Base-by-base conservation (phyloP, 257 asterid species). In the Solanum chmielewskii region DNA sequence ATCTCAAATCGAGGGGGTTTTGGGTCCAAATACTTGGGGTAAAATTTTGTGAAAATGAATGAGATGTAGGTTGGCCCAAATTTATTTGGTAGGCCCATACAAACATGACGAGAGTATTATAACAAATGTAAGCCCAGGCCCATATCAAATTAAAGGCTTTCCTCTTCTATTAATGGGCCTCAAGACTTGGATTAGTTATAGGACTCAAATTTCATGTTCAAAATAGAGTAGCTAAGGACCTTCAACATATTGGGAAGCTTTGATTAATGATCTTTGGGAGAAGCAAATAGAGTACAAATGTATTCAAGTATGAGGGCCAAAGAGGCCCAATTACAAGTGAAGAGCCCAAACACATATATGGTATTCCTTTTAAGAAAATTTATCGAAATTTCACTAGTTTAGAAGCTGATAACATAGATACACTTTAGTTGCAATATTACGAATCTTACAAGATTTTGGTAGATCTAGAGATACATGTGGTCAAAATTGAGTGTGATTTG, bases 401-500 rank as follows among this genome's bases (percentile, higher is more conserved):
- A 3, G 2, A 8, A 20, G 25, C 0, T 59, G 21, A 59, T 20
- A 0, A 0, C 25, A 3, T 59, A 20, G 25, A 20, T 0, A 59
- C 1, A 59, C 25, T 59, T 2, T 59, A 8, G 25, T 59, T 59
- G 66, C 11, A 20, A 1, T 20, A 59, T 59, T 59, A 59, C 5
- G 1, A 59, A 20, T 20, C 2, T 59, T 59, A 59, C 0, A 1
- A 59, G 12, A 20, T 20, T 20, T 59, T 20, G 1, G 12, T 59
- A 59, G 6, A 52, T 52, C 62, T 2, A 9, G 62, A 2, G 64
- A 56, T 56, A 7, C 5, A 20, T 56, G 0, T 0, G 64, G n/a
- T 56, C 25, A 7, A 59, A 59, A 8, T 20, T 59, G 21, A 0
- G 66, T 59, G 12, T 59, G 1, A 20, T 59, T 56, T 20, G 12